These are phyloP conservation scores for Talaromyces sp. DNA, from an alignment of 2,329 filamentous ascomycete genomes.

Conservation along the genomic window DNA sequence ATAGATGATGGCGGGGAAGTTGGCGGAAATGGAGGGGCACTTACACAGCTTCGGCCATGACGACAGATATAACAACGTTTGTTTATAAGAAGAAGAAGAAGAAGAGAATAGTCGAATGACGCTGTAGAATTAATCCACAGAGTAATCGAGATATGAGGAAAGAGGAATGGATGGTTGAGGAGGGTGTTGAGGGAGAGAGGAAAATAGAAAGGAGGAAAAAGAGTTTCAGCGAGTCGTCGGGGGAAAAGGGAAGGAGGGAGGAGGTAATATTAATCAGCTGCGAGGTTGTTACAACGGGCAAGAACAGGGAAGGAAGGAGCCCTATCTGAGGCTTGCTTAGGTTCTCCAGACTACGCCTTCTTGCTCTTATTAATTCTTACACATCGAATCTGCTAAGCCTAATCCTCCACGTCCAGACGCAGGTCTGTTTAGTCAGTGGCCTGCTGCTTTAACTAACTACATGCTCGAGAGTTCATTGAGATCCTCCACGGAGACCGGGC, in stretches of 20 bases:
- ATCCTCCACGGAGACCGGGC: conserved; percentile 3
- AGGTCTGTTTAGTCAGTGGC: background rate
- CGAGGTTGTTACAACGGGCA: conserved; percentile 12
- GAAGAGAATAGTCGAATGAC: conserved; percentile 4
- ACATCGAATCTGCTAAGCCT: conserved; percentile 1
- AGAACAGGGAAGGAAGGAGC: conserved; percentile 2
- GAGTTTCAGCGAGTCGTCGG: conserved; percentile 13
- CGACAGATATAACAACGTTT: conserved; percentile 24
- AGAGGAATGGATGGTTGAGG: conserved; percentile 18
- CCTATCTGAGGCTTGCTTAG: background rate
- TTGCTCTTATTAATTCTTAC: background rate
- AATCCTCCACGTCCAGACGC: background rate
- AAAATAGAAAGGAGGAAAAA: conserved; percentile 20
- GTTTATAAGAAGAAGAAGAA: background rate
- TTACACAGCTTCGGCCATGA: conserved; percentile 50
- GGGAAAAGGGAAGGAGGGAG: conserved; percentile 16
- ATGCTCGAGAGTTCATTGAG: background rate
- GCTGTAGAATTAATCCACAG: conserved; percentile 20
- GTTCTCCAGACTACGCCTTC: background rate
- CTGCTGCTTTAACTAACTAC: background rate
- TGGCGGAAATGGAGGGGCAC: conserved; percentile 27
- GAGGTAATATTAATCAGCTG: conserved; percentile 15
- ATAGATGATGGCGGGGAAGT: conserved; percentile 18
- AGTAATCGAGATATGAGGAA: background rate
- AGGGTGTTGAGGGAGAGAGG: conserved; percentile 17